Percentiles rank a stretch among this genome's conserved stretches.
These are phyloP conservation scores for Pouteria glomerata DNA, from an alignment of 148 eudicot species.

Conservation along the genomic window DNA sequence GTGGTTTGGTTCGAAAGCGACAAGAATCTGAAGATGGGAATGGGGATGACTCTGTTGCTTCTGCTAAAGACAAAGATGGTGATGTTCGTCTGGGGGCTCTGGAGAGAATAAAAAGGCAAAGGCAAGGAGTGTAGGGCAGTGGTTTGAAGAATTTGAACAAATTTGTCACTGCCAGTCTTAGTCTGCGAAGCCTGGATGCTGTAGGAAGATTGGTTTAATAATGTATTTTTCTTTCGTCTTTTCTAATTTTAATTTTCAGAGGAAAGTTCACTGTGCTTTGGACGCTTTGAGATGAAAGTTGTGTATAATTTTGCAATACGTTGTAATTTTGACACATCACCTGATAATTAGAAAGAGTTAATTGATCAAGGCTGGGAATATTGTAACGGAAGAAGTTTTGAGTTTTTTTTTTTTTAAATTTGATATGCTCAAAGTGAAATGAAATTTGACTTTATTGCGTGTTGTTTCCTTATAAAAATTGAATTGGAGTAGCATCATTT, in stretches of 20 bases:
- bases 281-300: neutral
- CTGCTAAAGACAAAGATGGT: constrained; percentile 22
- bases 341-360: neutral
- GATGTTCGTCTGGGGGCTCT: constrained; percentile 67
- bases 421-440: no score
- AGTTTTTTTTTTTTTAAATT: neutral
- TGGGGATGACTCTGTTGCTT: constrained; percentile 23
- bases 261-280: neutral
- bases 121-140: constrained; percentile 22
- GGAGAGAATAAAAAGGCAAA: constrained; percentile 70
- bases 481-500: no score
- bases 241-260: neutral
- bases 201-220: neutral
- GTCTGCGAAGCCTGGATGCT: neutral
- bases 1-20: constrained; percentile 69
- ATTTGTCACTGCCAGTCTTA: neutral
- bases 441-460: no score
- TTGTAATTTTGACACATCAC: neutral
- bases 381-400: neutral
- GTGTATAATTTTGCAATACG: neutral
- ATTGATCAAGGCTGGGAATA: neutral
- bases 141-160: neutral
- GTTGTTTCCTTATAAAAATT: no score
- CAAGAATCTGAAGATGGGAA: constrained; percentile 37
- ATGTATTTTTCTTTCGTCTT: neutral